A percentile compares a stretch with the other conserved stretches of the same genome.
Conservation (phyloP, 1,139 yeast species). For the Saccharomyces hybrid region DNA sequence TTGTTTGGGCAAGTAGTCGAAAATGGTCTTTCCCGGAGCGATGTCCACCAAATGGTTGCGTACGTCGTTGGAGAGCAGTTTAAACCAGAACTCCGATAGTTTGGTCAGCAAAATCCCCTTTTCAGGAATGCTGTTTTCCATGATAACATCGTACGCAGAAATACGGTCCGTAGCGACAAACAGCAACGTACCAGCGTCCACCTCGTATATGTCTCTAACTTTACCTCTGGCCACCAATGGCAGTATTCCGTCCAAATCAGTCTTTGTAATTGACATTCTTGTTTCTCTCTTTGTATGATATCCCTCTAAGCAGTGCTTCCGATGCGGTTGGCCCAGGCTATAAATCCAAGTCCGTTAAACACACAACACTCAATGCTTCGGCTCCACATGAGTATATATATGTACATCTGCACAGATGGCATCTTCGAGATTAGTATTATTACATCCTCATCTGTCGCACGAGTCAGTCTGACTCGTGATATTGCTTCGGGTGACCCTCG, state of each 20-base stretch:
- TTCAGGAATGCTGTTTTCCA: constrained; percentile 82
- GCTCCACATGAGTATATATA: background rate
- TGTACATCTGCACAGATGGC: background rate
- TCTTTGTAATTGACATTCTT: constrained; percentile 25
- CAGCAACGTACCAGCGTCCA: constrained; percentile 62
- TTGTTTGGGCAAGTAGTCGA: constrained; percentile 53
- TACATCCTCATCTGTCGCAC: background rate
- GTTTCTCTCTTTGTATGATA: background rate
- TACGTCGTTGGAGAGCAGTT: constrained; percentile 49
- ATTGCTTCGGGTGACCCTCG: background rate
- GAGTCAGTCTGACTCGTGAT: background rate
- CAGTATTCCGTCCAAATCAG: constrained; percentile 66
- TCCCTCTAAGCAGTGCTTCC: background rate
- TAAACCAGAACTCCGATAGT: constrained; percentile 88
- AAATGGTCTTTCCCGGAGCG: constrained; percentile 40
- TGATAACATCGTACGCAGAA: constrained; percentile 94
- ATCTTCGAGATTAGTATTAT: constrained; percentile 1
- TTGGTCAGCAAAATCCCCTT: constrained; percentile 86
- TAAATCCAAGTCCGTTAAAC: background rate
- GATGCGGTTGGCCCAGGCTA: background rate
- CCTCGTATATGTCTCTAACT: constrained; percentile 87
- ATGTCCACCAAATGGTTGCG: constrained; percentile 55
- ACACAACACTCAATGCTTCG: background rate
- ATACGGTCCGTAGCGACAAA: constrained; percentile 97
- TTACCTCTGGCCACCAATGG: constrained; percentile 88